These are phyloP conservation scores for Hymenoscyphus scutula DNA, from an alignment of 2,329 filamentous ascomycete species.

Conservation along the genomic window DNA sequence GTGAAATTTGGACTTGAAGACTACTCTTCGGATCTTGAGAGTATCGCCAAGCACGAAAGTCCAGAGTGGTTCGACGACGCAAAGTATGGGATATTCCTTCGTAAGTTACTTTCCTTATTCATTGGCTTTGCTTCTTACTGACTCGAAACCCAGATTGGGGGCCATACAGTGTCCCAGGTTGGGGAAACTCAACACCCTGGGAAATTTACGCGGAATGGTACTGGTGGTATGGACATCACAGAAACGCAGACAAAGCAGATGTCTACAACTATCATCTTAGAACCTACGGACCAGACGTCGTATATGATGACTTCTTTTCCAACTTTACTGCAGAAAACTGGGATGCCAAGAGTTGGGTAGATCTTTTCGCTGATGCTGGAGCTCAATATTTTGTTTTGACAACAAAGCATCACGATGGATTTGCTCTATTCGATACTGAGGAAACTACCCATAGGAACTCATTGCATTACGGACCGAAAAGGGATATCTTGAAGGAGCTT, in stretches of 20 bases:
- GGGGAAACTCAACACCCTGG: constrained; percentile 40
- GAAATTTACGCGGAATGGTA: constrained; percentile 44
- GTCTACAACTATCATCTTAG: constrained; percentile 49
- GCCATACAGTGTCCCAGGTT: constrained; percentile 53
- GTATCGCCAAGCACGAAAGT: constrained; percentile 42
- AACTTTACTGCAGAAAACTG: constrained; percentile 51
- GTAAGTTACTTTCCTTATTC: neutral
- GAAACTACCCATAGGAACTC: constrained; percentile 41
- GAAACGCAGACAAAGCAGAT: constrained; percentile 42
- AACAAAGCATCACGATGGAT: constrained; percentile 49
- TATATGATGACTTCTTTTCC: constrained; percentile 55
- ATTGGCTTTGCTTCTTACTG: neutral
- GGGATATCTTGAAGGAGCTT: constrained; percentile 44
- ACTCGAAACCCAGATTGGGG: constrained; percentile 51
- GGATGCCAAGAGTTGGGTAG: constrained; percentile 52
- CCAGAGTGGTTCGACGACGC: constrained; percentile 54
- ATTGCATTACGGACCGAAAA: constrained; percentile 42
- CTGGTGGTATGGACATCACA: constrained; percentile 50
- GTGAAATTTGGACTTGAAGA: constrained; percentile 39
- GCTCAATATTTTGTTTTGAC: constrained; percentile 48
- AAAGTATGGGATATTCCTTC: constrained; percentile 56
- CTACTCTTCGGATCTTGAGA: constrained; percentile 38
- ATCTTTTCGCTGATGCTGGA: constrained; percentile 51
- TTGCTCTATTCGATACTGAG: constrained; percentile 44
- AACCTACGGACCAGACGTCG: constrained; percentile 49